These are phyloP conservation scores for Tetratostichococcus sp. DNA, from an alignment of 139 green algal genomes.

Conservation along the genomic window DNA sequence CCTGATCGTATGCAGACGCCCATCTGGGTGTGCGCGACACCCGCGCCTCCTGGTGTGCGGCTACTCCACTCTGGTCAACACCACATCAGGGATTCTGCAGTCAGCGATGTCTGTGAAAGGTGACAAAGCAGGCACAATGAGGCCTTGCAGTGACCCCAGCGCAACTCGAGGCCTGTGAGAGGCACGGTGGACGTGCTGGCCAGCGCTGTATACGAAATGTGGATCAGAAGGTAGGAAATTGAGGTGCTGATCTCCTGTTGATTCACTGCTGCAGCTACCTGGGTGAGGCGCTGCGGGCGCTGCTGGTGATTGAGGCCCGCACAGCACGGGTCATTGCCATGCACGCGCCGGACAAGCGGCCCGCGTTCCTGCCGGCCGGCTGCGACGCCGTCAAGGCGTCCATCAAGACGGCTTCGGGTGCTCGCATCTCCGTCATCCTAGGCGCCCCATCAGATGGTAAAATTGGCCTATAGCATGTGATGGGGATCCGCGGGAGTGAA, in stretches of 20 bases:
- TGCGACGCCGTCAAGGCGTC: conserved; percentile 55
- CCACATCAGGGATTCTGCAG: conserved; percentile 56
- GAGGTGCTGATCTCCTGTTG: neutral
- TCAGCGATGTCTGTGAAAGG: too few species aligned
- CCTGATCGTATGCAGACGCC: too few species aligned
- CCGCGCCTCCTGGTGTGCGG: conserved; percentile 66
- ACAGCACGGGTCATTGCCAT: conserved; percentile 19
- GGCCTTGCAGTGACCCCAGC: too few species aligned
- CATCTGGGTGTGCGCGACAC: too few species aligned
- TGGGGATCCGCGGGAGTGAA: too few species aligned
- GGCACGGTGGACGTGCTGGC: too few species aligned
- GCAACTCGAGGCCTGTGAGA: too few species aligned
- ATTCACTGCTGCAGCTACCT: conserved; percentile 37
- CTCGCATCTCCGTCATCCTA: conserved; percentile 48
- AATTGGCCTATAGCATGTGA: too few species aligned
- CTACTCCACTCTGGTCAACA: conserved; percentile 45
- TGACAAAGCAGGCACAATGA: too few species aligned
- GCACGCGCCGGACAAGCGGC: conserved; percentile 28
- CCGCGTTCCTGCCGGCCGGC: conserved; percentile 58
- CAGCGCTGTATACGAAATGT: too few species aligned
- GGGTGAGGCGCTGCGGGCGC: conserved; percentile 68
- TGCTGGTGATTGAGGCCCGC: conserved; percentile 65
- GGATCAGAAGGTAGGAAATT: too few species aligned
- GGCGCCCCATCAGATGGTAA: conserved; percentile 44
- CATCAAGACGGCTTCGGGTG: conserved; percentile 38